Evolutionary conservation across 768 basidiomycete species (phyloP).

Genomic region (Mycena latifolia): DNA sequence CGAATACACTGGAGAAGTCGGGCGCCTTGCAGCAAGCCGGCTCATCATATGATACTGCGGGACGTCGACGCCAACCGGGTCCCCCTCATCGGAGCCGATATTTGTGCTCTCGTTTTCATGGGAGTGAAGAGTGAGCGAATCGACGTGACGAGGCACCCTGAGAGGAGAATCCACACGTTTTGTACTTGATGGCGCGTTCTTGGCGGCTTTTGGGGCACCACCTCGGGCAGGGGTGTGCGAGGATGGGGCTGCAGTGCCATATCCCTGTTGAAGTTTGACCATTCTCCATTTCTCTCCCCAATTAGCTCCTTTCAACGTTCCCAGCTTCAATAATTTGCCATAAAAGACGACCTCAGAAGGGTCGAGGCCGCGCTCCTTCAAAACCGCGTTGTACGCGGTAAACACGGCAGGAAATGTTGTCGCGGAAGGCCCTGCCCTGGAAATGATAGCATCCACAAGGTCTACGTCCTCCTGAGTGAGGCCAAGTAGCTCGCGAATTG

Average conservation of each 20-base stretch:
- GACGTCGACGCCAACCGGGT: conserved; percentile 47
- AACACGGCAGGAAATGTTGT: conserved; percentile 86
- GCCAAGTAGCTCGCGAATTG: conserved; percentile 63
- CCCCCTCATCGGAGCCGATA: conserved; percentile 15
- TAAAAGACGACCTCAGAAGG: conserved; percentile 86
- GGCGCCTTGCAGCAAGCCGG: conserved; percentile 14
- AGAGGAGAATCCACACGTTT: conserved; percentile 26
- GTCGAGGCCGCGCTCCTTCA: conserved; percentile 82
- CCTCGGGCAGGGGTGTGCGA: conserved; percentile 29
- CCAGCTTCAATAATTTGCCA: conserved; percentile 84
- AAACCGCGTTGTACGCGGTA: conserved; percentile 86
- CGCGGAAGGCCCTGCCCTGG: conserved; percentile 73
- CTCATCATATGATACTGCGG: conserved; percentile 29
- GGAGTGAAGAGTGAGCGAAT: conserved; percentile 58
- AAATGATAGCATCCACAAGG: conserved; percentile 81
- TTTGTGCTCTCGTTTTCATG: conserved; percentile 38
- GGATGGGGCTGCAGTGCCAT: conserved; percentile 38
- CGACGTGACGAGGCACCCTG: conserved; percentile 44
- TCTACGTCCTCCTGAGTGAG: conserved; percentile 71
- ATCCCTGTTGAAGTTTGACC: conserved; percentile 70
- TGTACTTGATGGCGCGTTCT: conserved; percentile 28
- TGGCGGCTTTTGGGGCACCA: conserved; percentile 1
- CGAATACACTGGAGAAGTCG: conserved; percentile 13
- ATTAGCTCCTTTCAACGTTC: conserved; percentile 81
- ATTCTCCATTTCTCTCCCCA: conserved; percentile 88